Base-by-base conservation (phyloP, 176 grass and related monocot species). In the Typha latifolia region DNA sequence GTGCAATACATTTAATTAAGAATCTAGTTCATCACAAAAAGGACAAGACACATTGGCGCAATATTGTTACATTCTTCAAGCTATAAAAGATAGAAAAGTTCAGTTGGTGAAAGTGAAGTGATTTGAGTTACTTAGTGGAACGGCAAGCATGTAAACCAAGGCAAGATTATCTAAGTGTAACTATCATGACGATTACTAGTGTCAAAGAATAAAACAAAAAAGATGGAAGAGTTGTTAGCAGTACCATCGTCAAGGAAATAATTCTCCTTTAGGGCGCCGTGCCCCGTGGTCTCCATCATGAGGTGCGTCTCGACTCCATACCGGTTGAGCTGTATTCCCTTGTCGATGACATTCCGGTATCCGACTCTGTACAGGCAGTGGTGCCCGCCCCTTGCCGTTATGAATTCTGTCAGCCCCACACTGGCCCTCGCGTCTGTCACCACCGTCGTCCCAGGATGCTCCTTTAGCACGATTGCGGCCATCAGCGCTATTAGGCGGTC, bases 271-370 rank as follows among this genome's bases (percentile, higher is more conserved):
- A 96, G 69, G 19, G 91, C 86, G 18, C 84, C 86, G 2, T 96
- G 91, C 1, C 91, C 86, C 4, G 86, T 96, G 32, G 87, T 90
- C 78, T 96, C 91, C 86, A 90, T 96, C 91, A 90, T 96, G 4
- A 96, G 75, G 66, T 96, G 86, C 29, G 84, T 85, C 66, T 96
- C 91, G 0, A 87, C 69, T 16, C 91, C 84, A 14, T 90, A 84
- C 1, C 12, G 43, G 66, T 96, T 96, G 19, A 96, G 91, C 69
- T 87, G 86, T 26, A 48, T 72, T 51, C 86, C 90, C 61, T 95
- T 95, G 67, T 86, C 83, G 22, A 90, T 90, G 12, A 96, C 91
- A 56, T 96, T 96, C 27, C 86, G 78, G 72, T 96, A 96, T 4
- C 91, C 91, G 3, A 96, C 86, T 56, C 86, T 81, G 69, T 90